These are phyloP conservation scores for Trichoderma gamsii DNA, from an alignment of 495 filamentous ascomycete genomes.

Conservation along the genomic window DNA sequence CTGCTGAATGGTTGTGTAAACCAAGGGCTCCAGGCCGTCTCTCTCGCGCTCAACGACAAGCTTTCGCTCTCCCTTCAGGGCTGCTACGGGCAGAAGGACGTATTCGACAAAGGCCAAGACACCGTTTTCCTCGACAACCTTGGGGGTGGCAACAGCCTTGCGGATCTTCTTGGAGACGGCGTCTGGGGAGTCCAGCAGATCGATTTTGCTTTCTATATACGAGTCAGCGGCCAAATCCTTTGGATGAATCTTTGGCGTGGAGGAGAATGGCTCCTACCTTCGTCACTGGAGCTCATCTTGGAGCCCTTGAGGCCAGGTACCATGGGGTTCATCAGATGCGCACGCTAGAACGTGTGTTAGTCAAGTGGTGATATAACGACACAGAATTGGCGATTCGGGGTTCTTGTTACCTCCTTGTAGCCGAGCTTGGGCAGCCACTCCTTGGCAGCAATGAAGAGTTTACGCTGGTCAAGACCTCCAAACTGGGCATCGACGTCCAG, in stretches of 20 bases:
- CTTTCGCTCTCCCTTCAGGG: conserved; percentile 45
- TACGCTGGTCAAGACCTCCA: conserved; percentile 68
- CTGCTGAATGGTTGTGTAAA: conserved; percentile 66
- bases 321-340: conserved; percentile 89
- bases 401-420: conserved; percentile 47
- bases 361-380: background rate
- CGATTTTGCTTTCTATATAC: conserved; percentile 70
- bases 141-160: conserved; percentile 72
- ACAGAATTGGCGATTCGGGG: background rate
- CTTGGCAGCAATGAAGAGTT: conserved; percentile 77
- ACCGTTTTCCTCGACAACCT: conserved; percentile 77
- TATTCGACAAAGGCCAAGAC: conserved; percentile 76
- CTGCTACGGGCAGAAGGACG: conserved; percentile 68
- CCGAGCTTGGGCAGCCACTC: conserved; percentile 67
- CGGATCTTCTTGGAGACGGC: conserved; percentile 69
- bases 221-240: background rate
- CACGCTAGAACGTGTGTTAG: conserved; percentile 40
- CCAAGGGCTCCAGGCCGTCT: conserved; percentile 62
- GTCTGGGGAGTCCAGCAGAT: conserved; percentile 74
- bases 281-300: conserved; percentile 65
- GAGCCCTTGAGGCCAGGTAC: conserved; percentile 75
- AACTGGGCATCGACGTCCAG: conserved; percentile 77
- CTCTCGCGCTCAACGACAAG: conserved; percentile 53
- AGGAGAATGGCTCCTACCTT: conserved; percentile 15
- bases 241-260: background rate